Base-by-base conservation (phyloP, 768 basidiomycete genomes). In the Piloderma croceum region DNA sequence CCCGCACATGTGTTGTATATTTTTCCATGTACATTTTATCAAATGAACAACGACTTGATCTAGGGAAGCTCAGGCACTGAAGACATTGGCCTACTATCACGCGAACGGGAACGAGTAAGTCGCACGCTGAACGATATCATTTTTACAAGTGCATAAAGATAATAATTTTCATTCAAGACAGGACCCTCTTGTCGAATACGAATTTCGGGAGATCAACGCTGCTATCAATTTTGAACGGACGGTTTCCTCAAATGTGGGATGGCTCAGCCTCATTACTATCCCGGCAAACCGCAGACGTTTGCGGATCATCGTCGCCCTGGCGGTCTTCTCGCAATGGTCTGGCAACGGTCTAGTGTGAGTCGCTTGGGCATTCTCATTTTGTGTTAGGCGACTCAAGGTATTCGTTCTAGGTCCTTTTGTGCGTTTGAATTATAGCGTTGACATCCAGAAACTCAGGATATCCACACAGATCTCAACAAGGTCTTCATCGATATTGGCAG, bases 191-290 rank as follows among this genome's bases (percentile, higher is more conserved):
- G 76, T 81, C 2, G 64, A 73, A 46, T 78, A 73, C 52, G 77
- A 80, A 52, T 79, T 75, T 47, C 68, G 74, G 47, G 80, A 82
- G 58, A 83, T 83, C 62, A 78, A 75, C 52, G 68, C 74, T 19
- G 77, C 77, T 5, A 64, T 77, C 41, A 61, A 58, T 3, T 60
- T 72, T 32, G 70, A 69, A 51, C 62, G 62, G 34, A 62, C 62
- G 24, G 60, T 67, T n/a, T 62, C 65, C 19, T 43, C 61, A 7
- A 52, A 66, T 25, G 58, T 72, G 15, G 70, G 70, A 17, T 79
- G 69, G 71, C 29, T 48, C 23, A 62, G 58, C 31, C 59, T 77
- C 34, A 52, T 79, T 54, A 69, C 59, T 53, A 72, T 63, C 9
- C 60, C 58, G 4, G 79, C 77, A 7, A 81, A 81, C 58, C 60